phyloP scores from a whole-genome alignment of 192 early-diverging fungal species.

The Anaeromyces robustus region DNA sequence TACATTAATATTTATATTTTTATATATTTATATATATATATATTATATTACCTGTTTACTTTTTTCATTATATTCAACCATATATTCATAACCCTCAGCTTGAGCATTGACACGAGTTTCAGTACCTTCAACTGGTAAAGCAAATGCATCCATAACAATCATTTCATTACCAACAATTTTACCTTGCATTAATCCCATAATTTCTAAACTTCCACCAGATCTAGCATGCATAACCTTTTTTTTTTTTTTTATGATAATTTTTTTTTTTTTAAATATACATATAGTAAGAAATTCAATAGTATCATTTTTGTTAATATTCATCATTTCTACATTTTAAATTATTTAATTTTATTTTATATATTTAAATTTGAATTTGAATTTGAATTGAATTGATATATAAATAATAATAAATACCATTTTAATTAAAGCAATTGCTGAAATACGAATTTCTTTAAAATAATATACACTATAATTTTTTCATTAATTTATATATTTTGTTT shows the following conservation, averaged over 20 bases:
- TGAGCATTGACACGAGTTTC: slow-evolving; percentile 93
- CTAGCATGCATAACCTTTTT: slow-evolving; percentile 85
- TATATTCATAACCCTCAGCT: slow-evolving; percentile 88
- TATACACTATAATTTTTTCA: slow-evolving; percentile 38
- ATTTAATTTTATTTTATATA: too few species aligned
- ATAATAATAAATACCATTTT: slow-evolving; percentile 96
- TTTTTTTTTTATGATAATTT: background rate
- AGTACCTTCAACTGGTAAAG: slow-evolving; percentile 93
- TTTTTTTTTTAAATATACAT: background rate
- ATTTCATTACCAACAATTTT: slow-evolving; percentile 76
- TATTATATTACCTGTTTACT: slow-evolving; percentile 45
- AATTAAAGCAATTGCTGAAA: slow-evolving; percentile 89
- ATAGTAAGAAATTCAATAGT: too few species aligned
- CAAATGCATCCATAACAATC: slow-evolving; percentile 93
- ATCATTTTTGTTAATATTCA: too few species aligned
- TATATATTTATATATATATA: background rate
- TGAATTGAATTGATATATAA: too few species aligned
- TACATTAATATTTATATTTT: background rate
- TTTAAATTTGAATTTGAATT: too few species aligned
- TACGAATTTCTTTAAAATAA: slow-evolving; percentile 72
- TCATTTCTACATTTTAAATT: too few species aligned
- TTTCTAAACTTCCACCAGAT: slow-evolving; percentile 86
- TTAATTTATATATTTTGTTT: background rate
- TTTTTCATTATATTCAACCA: slow-evolving; percentile 81
- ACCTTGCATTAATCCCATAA: slow-evolving; percentile 98